These are phyloP conservation scores for Dacryopinax primogenitus DNA, from an alignment of 768 basidiomycete genomes.

Conservation along the genomic window DNA sequence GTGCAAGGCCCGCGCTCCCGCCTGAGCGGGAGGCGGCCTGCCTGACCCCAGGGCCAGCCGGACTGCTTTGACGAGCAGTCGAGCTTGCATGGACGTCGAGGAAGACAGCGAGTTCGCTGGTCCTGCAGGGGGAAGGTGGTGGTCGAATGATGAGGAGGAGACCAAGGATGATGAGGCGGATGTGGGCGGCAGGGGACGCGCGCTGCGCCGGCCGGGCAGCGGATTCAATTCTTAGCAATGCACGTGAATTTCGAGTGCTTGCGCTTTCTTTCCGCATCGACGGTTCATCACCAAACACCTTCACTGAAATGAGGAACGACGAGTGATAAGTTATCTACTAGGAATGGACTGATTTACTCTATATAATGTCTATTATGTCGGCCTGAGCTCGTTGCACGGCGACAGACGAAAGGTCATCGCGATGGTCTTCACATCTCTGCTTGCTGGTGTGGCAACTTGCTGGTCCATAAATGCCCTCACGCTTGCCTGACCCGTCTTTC, in stretches of 20 bases:
- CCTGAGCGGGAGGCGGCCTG: slow-evolving; percentile 6
- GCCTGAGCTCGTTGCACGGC: too few relatives aligned
- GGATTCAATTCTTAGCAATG: not conserved
- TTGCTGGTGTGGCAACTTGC: too few relatives aligned
- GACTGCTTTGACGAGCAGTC: slow-evolving; percentile 1
- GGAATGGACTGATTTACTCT: too few relatives aligned
- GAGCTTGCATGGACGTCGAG: slow-evolving; percentile 1
- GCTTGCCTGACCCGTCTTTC: too few relatives aligned
- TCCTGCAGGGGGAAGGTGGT: not conserved
- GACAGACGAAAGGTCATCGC: too few relatives aligned
- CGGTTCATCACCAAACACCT: not conserved
- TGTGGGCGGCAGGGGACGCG: not conserved
- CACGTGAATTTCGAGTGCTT: not conserved
- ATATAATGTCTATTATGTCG: too few relatives aligned
- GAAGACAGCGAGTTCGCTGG: not conserved
- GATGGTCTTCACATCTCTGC: too few relatives aligned
- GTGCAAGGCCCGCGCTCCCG: not conserved
- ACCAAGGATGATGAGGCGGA: not conserved
- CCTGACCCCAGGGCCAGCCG: slow-evolving; percentile 6
- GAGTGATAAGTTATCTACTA: too few relatives aligned
- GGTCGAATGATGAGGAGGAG: not conserved
- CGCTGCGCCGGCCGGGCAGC: slow-evolving; percentile 5
- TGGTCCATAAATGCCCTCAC: too few relatives aligned
- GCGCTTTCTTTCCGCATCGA: not conserved
- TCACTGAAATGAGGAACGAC: too few relatives aligned